phyloP scores from a whole-genome alignment of 2,329 filamentous ascomycete species.

The Gyromitra esculenta region DNA sequence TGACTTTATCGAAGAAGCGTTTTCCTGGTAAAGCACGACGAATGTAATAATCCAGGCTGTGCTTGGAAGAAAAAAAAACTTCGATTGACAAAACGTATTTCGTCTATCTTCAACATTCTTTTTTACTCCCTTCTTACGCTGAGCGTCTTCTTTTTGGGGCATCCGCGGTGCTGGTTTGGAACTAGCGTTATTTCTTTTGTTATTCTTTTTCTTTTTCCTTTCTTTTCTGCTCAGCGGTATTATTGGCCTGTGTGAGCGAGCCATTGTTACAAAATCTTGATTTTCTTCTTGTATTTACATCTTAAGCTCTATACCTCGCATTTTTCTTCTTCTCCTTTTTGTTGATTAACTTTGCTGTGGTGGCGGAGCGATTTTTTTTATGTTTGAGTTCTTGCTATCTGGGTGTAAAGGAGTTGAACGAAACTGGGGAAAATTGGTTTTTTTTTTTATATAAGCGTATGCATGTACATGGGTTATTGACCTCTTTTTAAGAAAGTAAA shows the following conservation, averaged over 20 bases:
- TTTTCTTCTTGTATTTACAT: conserved; percentile 29
- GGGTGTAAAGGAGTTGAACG: conserved; percentile 15
- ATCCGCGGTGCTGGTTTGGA: conserved; percentile 30
- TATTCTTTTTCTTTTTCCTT: conserved; percentile 25
- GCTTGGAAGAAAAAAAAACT: neutral
- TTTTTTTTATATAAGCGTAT: neutral
- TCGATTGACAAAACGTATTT: neutral
- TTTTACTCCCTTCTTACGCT: conserved; percentile 16
- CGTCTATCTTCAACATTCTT: conserved; percentile 6
- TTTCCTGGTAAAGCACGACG: conserved; percentile 67
- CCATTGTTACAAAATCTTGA: neutral
- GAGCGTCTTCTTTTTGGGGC: conserved; percentile 11
- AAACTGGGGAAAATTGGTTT: conserved; percentile 16
- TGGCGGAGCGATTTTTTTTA: neutral
- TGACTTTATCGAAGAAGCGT: conserved; percentile 83
- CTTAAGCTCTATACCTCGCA: conserved; percentile 3
- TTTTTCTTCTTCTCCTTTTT: conserved; percentile 8
- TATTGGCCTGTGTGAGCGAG: neutral
- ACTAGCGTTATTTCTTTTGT: neutral
- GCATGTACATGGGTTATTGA: neutral
- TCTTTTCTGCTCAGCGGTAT: conserved; percentile 7
- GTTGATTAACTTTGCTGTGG: conserved; percentile 7
- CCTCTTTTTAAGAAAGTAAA: conserved; percentile 9
- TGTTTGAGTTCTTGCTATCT: conserved; percentile 9
- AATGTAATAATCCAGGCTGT: conserved; percentile 12